phyloP scores from a whole-genome alignment of 345 rosid species.

The Zanthoxylum bungeanum region DNA sequence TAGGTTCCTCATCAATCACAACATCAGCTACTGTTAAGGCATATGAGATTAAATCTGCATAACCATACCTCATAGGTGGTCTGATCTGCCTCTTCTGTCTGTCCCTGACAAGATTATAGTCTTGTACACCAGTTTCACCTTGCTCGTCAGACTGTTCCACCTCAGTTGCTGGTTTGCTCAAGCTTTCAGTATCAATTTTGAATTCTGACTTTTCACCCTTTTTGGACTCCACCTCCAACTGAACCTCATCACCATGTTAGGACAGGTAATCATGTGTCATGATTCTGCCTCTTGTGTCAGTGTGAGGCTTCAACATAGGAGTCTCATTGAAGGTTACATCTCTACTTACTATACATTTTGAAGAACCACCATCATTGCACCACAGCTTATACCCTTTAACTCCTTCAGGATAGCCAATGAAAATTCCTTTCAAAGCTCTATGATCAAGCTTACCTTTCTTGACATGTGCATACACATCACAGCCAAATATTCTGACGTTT shows the following conservation, averaged over 20 bases:
- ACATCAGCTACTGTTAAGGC: neutral
- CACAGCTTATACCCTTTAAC: no score
- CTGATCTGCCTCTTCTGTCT: neutral
- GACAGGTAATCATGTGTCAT: rapidly evolving
- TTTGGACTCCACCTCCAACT: neutral
- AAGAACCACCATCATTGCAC: neutral
- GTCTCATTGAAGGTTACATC: neutral
- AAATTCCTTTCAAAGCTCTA: neutral
- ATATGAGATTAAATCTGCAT: neutral
- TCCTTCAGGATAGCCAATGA: rapidly evolving
- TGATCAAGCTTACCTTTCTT: neutral
- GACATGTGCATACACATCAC: neutral
- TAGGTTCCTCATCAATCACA: neutral
- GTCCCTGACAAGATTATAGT: no score
- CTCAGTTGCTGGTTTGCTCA: rapidly evolving
- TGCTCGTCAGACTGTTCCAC: neutral
- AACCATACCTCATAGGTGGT: neutral
- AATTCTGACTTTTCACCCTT: no score
- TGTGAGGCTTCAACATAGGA: neutral
- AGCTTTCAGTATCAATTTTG: no score
- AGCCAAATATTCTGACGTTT: neutral
- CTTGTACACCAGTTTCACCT: neutral
- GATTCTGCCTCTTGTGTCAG: rapidly evolving
- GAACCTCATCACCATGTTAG: rapidly evolving
- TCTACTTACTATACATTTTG: neutral